A percentile compares a stretch with the other conserved stretches of the same genome.
Evolutionary conservation across 768 basidiomycete species (phyloP).

Genomic region (Tricholoma flavovirens): DNA sequence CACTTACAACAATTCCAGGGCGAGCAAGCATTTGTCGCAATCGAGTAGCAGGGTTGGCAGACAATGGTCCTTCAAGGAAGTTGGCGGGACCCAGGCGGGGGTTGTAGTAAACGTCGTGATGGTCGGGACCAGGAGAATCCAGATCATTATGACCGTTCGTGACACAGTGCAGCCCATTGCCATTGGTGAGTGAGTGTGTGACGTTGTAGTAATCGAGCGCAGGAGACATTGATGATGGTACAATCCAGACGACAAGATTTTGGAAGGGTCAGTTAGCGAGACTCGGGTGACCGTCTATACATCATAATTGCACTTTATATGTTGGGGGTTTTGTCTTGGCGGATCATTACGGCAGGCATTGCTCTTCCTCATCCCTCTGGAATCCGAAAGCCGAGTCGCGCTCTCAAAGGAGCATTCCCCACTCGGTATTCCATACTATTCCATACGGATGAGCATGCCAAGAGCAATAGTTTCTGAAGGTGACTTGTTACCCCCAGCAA

Average conservation of each 20-base stretch:
- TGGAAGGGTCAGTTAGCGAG: neutral
- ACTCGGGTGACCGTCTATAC: neutral
- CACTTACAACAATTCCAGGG: conserved; percentile 69
- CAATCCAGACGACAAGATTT: neutral
- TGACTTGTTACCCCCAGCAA: too few relatives aligned
- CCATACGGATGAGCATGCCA: too few relatives aligned
- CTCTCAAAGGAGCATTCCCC: too few relatives aligned
- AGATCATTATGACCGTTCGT: neutral
- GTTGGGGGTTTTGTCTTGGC: neutral
- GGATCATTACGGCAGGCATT: too few relatives aligned
- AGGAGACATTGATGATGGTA: conserved; percentile 5
- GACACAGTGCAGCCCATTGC: neutral
- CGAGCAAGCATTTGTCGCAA: conserved; percentile 65
- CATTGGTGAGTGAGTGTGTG: neutral
- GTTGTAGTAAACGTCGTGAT: conserved; percentile 47
- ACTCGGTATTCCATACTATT: too few relatives aligned
- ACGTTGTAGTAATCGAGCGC: neutral
- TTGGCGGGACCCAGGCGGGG: conserved; percentile 64
- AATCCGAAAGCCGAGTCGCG: too few relatives aligned
- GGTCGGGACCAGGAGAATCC: neutral
- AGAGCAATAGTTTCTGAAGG: too few relatives aligned
- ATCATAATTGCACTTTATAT: neutral
- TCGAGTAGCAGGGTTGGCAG: conserved; percentile 62
- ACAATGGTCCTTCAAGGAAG: conserved; percentile 64
- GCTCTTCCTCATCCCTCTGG: too few relatives aligned